Evolutionary conservation across 73 alveolate species (phyloP).

Genomic region (Paramecium tetraurelia): DNA sequence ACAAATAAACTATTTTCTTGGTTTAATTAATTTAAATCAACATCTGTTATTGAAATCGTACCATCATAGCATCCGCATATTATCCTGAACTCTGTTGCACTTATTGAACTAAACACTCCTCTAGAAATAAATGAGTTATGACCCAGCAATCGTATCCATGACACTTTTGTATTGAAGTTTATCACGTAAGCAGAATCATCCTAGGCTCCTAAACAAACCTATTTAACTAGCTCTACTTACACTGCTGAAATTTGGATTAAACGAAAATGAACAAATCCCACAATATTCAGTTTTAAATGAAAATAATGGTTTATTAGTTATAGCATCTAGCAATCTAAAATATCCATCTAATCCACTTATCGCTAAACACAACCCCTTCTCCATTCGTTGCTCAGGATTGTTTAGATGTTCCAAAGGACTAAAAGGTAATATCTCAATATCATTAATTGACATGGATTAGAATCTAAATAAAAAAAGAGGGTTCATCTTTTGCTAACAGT

Average conservation of each 20-base stretch:
- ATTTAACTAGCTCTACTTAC: background rate
- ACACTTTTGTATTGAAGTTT: background rate
- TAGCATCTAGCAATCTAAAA: background rate
- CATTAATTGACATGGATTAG: background rate
- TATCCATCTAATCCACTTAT: conserved; percentile 48
- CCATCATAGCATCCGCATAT: conserved; percentile 48
- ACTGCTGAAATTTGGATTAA: conserved; percentile 20
- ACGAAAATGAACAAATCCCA: conserved; percentile 32
- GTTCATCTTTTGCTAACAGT: background rate
- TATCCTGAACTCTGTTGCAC: conserved; percentile 25
- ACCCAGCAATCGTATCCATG: conserved; percentile 5
- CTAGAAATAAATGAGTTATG: conserved; percentile 40
- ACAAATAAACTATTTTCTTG: background rate
- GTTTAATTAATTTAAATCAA: background rate
- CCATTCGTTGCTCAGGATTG: background rate
- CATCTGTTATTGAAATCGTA: conserved; percentile 11
- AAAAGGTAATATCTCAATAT: conserved; percentile 4
- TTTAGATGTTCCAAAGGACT: conserved; percentile 35
- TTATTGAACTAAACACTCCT: conserved; percentile 31
- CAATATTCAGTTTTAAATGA: conserved; percentile 43
- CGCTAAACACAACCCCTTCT: background rate
- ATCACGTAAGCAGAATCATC: conserved; percentile 43
- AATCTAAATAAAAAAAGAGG: conserved; percentile 8
- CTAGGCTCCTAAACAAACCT: conserved; percentile 39
- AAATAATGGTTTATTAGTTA: background rate